A percentile compares a stretch with the other conserved stretches of the same genome.
Conservation (phyloP, 2,329 filamentous ascomycete species). For the Penicillium frequentans region DNA sequence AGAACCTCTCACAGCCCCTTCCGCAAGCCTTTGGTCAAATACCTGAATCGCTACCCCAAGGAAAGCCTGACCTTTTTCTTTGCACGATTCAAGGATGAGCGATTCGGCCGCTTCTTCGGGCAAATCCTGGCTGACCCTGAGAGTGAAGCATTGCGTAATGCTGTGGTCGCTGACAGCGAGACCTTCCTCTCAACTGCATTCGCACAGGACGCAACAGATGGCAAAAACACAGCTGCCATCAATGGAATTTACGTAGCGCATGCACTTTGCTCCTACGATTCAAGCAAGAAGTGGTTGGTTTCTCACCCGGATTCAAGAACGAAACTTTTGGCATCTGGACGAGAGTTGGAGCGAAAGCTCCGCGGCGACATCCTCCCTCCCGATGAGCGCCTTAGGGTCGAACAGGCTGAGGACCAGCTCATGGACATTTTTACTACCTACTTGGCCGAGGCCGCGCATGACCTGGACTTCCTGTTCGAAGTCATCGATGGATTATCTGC, state of each 20-base stretch:
- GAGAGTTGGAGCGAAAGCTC: constrained; percentile 74
- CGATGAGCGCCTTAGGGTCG: constrained; percentile 75
- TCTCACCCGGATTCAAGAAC: constrained; percentile 58
- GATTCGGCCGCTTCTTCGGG: constrained; percentile 86
- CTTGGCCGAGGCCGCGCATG: constrained; percentile 69
- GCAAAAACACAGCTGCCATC: constrained; percentile 74
- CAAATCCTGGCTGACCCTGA: constrained; percentile 77
- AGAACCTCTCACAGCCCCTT: constrained; percentile 91
- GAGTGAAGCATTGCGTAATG: constrained; percentile 72
- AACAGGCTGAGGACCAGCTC: constrained; percentile 85
- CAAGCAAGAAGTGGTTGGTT: constrained; percentile 66
- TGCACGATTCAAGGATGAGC: constrained; percentile 77
- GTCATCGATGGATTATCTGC: constrained; percentile 81
- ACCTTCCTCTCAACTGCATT: constrained; percentile 65
- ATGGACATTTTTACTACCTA: constrained; percentile 83
- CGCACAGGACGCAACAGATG: constrained; percentile 64
- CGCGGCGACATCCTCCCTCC: constrained; percentile 68
- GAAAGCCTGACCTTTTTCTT: constrained; percentile 82
- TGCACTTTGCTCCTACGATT: constrained; percentile 68
- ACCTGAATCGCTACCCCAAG: constrained; percentile 87
- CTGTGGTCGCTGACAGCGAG: constrained; percentile 71
- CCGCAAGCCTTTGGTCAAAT: constrained; percentile 84
- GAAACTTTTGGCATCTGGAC: constrained; percentile 64
- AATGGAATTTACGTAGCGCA: constrained; percentile 86
- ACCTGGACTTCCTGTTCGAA: constrained; percentile 80